A percentile compares a stretch with the other conserved stretches of the same genome.
phyloP scores from a whole-genome alignment of 2,329 filamentous ascomycete genomes.

The Trichothecium sympodiale region DNA sequence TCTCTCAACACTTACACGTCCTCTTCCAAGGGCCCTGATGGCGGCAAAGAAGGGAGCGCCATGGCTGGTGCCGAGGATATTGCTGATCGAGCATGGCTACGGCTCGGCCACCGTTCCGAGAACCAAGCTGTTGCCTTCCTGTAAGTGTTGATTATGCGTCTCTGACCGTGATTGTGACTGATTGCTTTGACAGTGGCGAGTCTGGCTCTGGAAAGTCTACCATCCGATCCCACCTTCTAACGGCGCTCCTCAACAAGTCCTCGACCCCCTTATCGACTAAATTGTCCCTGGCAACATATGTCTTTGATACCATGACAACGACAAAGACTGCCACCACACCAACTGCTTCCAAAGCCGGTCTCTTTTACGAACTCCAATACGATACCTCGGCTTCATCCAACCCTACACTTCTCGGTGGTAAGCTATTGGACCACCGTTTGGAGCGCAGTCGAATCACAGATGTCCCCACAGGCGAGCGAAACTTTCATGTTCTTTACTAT shows the following conservation, averaged over 20 bases:
- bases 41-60: conserved; percentile 80
- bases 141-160: conserved; percentile 43
- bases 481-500: conserved; percentile 95
- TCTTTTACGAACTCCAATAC: conserved; percentile 95
- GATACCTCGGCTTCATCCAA: conserved; percentile 77
- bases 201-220: conserved; percentile 95
- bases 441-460: conserved; percentile 85
- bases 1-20: conserved; percentile 91
- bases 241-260: conserved; percentile 76
- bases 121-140: conserved; percentile 89
- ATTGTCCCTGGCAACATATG: conserved; percentile 82
- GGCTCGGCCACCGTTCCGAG: conserved; percentile 78
- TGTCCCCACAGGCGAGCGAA: conserved; percentile 90
- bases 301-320: conserved; percentile 92
- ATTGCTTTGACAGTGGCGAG: conserved; percentile 57
- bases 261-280: conserved; percentile 90
- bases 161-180: not conserved
- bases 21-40: conserved; percentile 79
- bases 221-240: conserved; percentile 76
- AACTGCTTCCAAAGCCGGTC: conserved; percentile 86
- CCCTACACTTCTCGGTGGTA: conserved; percentile 84
- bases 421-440: conserved; percentile 84
- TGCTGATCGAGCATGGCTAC: conserved; percentile 73
- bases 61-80: conserved; percentile 89
- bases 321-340: conserved; percentile 95